Conservation (phyloP, 2,329 filamentous ascomycete species). For the Aspergillus oerlinghausenensis region DNA sequence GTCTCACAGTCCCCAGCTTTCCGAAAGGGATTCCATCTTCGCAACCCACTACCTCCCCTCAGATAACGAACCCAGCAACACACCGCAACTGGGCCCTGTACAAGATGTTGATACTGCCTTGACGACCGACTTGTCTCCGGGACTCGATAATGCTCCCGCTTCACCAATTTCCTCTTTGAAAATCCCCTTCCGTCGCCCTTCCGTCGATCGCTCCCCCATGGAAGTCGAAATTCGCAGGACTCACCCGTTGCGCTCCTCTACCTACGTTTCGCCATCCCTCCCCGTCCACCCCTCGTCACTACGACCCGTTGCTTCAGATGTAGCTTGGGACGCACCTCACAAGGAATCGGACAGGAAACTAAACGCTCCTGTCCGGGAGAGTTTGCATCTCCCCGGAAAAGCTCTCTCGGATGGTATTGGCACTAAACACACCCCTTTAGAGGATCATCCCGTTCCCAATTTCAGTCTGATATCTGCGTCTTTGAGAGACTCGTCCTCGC, state of each 20-base stretch:
- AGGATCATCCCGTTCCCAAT: constrained; percentile 19
- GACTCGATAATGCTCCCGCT: constrained; percentile 27
- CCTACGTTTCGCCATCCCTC: constrained; percentile 22
- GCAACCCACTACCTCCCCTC: constrained; percentile 56
- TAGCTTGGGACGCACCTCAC: constrained; percentile 19
- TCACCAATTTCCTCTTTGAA: constrained; percentile 26
- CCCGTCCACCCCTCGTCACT: constrained; percentile 19
- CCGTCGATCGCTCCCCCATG: constrained; percentile 31
- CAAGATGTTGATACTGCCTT: constrained; percentile 26
- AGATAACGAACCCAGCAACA: constrained; percentile 42
- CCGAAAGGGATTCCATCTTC: constrained; percentile 61
- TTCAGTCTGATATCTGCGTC: constrained; percentile 25
- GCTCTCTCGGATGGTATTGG: constrained; percentile 21
- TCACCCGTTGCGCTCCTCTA: constrained; percentile 25
- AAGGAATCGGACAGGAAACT: constrained; percentile 16
- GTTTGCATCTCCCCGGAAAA: constrained; percentile 18
- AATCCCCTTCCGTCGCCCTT: constrained; percentile 25
- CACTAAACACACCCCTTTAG: constrained; percentile 13
- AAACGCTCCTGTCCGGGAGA: constrained; percentile 14
- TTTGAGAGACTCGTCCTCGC: constrained; percentile 22
- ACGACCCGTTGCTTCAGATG: constrained; percentile 24
- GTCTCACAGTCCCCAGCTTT: constrained; percentile 48
- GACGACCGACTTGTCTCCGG: constrained; percentile 28
- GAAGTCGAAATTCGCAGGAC: constrained; percentile 35
- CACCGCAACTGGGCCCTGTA: constrained; percentile 32